Evolutionary conservation across 1,139 yeast species (phyloP).

Genomic region (Scheffersomyces parashehatae): DNA sequence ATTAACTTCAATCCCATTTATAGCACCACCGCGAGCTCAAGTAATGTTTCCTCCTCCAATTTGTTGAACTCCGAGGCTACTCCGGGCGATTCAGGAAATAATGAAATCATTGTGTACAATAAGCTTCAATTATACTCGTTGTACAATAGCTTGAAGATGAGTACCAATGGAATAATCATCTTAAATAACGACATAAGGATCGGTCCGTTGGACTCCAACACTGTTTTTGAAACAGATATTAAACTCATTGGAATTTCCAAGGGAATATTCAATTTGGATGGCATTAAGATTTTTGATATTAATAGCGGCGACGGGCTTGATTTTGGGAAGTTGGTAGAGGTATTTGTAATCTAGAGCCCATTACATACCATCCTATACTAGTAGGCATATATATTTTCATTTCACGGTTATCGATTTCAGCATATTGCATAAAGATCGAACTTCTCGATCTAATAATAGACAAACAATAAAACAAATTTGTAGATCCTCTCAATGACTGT

Average conservation of each 20-base stretch:
- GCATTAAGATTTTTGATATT: constrained; percentile 64
- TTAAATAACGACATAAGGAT: constrained; percentile 65
- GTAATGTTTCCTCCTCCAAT: constrained; percentile 18
- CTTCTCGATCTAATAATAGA: no score
- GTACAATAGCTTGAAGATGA: constrained; percentile 39
- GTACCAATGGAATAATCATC: constrained; percentile 53
- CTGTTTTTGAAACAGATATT: constrained; percentile 65
- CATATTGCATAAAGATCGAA: no score
- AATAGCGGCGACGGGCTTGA: constrained; percentile 69
- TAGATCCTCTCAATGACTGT: no score
- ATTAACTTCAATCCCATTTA: constrained; percentile 22
- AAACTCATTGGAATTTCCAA: constrained; percentile 60
- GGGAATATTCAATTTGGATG: constrained; percentile 68
- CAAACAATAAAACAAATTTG: no score
- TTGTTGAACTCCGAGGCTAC: constrained; percentile 9
- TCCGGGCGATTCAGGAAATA: constrained; percentile 3
- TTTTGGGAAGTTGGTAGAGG: constrained; percentile 70
- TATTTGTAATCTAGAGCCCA: constrained; percentile 48
- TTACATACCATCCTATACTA: background rate
- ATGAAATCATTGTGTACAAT: constrained; percentile 21
- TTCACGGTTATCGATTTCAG: no score
- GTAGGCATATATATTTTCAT: no score
- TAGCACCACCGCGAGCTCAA: constrained; percentile 7
- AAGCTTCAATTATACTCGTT: constrained; percentile 27
- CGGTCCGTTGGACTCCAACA: constrained; percentile 62